Evolutionary conservation across 164 flowering plant species (phyloP), one percentile per base, ranked within the genome.

Genomic region (Hamamelis virginiana): DNA sequence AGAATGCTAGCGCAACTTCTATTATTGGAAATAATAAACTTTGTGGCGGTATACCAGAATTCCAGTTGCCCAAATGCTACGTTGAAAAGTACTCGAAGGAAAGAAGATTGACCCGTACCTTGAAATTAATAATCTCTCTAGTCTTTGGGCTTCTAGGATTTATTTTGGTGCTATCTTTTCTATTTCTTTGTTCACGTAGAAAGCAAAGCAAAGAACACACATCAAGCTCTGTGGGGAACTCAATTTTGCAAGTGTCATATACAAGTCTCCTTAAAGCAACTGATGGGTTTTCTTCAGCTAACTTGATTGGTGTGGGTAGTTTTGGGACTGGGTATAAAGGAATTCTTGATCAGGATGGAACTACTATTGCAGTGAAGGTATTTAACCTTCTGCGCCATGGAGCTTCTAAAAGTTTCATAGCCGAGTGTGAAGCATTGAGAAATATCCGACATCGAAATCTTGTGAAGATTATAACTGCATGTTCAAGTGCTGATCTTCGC

Each of bases 361-460:
- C 38, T 22, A 23, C 47, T 47, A 33, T 33, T 33, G 67, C 66
- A 1, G 66, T 63, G 19, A 64, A 64, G 41, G 67, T 64, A 14
- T 16, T 64, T 46, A 64, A 61, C 64, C 64, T 61, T 19, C 4
- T 38, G 47, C 64, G 18, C 4, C 19, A 13, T 18, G 64, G 64
- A 62, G 44, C 25, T 9, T 8, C 26, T 19, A 33, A 33, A 33
- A 33, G 41, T 33, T 33, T 33, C 41, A 33, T 33, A 33, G 41
- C 41, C 41, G 41, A 33, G 41, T 33, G 41, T 33, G 41, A 33
- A 6, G 41, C 41, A 2, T 33, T 33, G 41, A 33, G 41, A 33
- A 33, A 33, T 33, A 33, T 33, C 41, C 2, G 41, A 6, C 41
- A 33, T 33, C 41, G 41, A 33, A 33, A 33, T 33, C 41, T 33